A percentile compares a stretch with the other conserved stretches of the same genome.
phyloP scores from a whole-genome alignment of 2,329 filamentous ascomycete genomes.

The Scolecobasidium constrictum region DNA sequence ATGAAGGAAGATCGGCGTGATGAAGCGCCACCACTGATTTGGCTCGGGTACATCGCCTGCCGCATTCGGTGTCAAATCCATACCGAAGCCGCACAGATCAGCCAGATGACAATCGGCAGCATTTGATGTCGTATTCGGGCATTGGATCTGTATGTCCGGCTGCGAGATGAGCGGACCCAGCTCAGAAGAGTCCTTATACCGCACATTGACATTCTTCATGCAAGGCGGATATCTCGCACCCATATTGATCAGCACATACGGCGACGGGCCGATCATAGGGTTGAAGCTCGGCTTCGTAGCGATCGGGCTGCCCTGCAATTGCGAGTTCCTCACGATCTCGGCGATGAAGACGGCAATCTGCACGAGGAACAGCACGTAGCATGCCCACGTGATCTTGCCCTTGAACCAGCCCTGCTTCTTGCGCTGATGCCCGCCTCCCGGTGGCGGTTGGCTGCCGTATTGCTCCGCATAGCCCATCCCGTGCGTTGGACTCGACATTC shows the following conservation, averaged over 20 bases:
- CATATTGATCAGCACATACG: conserved; percentile 91
- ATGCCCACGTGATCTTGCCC: conserved; percentile 62
- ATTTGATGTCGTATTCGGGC: conserved; percentile 58
- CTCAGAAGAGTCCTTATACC: conserved; percentile 17
- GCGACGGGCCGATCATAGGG: conserved; percentile 91
- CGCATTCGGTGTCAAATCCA: conserved; percentile 36
- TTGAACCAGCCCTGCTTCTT: conserved; percentile 44
- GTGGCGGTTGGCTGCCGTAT: conserved; percentile 15
- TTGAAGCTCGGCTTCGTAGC: conserved; percentile 80
- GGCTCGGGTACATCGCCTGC: conserved; percentile 54
- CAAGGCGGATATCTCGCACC: conserved; percentile 85
- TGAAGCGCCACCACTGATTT: conserved; percentile 96
- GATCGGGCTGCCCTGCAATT: conserved; percentile 68
- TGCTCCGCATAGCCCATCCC: conserved; percentile 31
- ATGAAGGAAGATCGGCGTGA: conserved; percentile 89
- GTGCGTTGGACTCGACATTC: conserved; percentile 20
- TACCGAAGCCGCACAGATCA: conserved; percentile 73
- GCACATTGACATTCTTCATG: conserved; percentile 66
- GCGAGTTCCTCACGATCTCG: conserved; percentile 71
- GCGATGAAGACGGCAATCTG: conserved; percentile 82
- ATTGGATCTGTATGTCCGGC: conserved; percentile 53
- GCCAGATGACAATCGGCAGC: conserved; percentile 58
- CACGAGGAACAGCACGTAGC: conserved; percentile 65
- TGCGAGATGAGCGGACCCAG: conserved; percentile 45
- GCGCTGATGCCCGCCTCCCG: conserved; percentile 16